A percentile compares a stretch with the other conserved stretches of the same genome.
phyloP scores from a whole-genome alignment of 352 stramenopile species.

The Globisporangium middletonii region DNA sequence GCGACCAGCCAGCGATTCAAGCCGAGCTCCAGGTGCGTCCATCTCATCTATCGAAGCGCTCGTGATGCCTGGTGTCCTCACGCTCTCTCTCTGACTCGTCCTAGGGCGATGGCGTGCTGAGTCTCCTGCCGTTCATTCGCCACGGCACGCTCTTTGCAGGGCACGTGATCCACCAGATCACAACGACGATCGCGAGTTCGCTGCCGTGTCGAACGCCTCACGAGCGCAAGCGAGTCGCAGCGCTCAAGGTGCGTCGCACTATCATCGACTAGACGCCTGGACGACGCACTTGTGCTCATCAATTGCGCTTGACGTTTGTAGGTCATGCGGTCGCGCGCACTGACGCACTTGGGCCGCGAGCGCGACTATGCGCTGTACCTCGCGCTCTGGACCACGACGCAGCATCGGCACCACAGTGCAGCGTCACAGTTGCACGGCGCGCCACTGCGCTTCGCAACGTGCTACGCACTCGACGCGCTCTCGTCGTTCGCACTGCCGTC shows the following conservation, averaged over 20 bases:
- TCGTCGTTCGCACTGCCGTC: slow-evolving; percentile 1
- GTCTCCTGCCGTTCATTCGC: slow-evolving; percentile 70
- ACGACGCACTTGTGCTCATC: too few species aligned
- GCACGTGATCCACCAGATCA: slow-evolving; percentile 42
- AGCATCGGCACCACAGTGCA: slow-evolving; percentile 6
- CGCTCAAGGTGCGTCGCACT: slow-evolving; percentile 35
- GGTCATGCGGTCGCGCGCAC: slow-evolving; percentile 62
- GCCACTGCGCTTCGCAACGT: slow-evolving; percentile 3
- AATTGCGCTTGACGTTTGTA: slow-evolving; percentile 7
- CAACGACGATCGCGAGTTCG: slow-evolving; percentile 26
- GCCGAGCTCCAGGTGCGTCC: slow-evolving; percentile 41
- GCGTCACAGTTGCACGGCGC: neutral
- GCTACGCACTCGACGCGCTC: slow-evolving; percentile 5
- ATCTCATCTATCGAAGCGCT: too few species aligned
- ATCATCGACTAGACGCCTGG: neutral
- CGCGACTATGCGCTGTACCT: slow-evolving; percentile 65
- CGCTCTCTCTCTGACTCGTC: neutral
- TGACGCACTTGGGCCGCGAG: slow-evolving; percentile 53
- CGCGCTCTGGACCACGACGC: slow-evolving; percentile 29
- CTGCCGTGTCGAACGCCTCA: slow-evolving; percentile 30
- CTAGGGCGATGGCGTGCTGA: slow-evolving; percentile 51
- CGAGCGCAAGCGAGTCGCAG: slow-evolving; percentile 53
- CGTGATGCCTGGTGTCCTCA: neutral
- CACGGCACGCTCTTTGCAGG: slow-evolving; percentile 58
- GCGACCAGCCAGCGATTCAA: slow-evolving; percentile 52